Evolutionary conservation across 208 protist species (phyloP).

Genomic region (Angomonas ambiguus): DNA sequence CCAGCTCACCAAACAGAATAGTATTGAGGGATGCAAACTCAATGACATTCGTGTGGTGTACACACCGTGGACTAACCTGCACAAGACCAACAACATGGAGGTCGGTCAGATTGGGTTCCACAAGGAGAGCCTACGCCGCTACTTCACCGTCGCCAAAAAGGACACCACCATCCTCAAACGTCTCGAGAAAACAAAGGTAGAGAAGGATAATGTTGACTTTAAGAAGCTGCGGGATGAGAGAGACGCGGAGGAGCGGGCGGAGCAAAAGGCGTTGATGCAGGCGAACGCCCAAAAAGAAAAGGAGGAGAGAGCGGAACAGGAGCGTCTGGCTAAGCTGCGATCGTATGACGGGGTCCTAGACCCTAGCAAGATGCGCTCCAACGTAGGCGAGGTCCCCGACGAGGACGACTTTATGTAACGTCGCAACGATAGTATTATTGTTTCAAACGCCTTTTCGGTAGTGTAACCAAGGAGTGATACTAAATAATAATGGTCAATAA

Average conservation of each 20-base stretch:
- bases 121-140: conserved; percentile 77
- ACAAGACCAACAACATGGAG: conserved; percentile 96
- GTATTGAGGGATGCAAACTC: conserved; percentile 94
- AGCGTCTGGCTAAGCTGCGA: conserved; percentile 68
- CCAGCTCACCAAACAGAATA: conserved; percentile 97
- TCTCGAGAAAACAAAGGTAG: conserved; percentile 92
- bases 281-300: conserved; percentile 59
- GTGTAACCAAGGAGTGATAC: background rate
- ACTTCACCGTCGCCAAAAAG: conserved; percentile 75
- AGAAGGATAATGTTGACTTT: conserved; percentile 88
- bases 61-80: conserved; percentile 96
- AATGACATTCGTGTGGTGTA: conserved; percentile 94
- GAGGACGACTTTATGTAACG: conserved; percentile 95
- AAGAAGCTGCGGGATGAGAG: conserved; percentile 68
- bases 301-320: conserved; percentile 63
- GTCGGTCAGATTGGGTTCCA: conserved; percentile 95
- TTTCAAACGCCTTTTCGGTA: conserved; percentile 1
- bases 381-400: conserved; percentile 73
- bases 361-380: conserved; percentile 76
- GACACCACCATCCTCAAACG: conserved; percentile 86
- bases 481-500: background rate
- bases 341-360: conserved; percentile 83
- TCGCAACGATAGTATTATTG: background rate
- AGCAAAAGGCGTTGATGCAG: conserved; percentile 32
- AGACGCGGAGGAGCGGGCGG: conserved; percentile 59